Conservation (phyloP, 2,329 filamentous ascomycete genomes). For the Trichoderma breve region DNA sequence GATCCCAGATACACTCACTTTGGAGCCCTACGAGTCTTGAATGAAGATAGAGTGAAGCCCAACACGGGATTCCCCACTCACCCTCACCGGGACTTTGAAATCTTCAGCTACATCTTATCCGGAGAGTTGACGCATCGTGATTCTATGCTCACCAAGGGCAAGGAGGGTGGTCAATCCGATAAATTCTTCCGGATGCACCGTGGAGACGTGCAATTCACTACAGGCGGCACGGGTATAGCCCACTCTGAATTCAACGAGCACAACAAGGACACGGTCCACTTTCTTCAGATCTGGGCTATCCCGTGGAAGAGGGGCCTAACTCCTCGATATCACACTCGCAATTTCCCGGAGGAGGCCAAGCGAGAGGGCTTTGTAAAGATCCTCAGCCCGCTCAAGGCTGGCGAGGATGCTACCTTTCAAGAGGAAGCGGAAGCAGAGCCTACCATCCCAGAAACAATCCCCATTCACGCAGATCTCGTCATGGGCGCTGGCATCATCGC, state of each 20-base stretch:
- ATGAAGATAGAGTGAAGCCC: conserved; percentile 78
- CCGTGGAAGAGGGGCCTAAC: conserved; percentile 71
- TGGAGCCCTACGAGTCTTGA: conserved; percentile 78
- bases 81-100: conserved; percentile 82
- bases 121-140: conserved; percentile 87
- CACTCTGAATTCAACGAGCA: conserved; percentile 84
- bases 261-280: conserved; percentile 68
- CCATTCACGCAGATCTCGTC: conserved; percentile 78
- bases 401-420: conserved; percentile 57
- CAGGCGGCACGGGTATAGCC: conserved; percentile 75
- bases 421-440: conserved; percentile 66
- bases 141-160: conserved; percentile 72
- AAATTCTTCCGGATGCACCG: conserved; percentile 69
- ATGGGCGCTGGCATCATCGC: conserved; percentile 77
- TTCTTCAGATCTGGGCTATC: conserved; percentile 84
- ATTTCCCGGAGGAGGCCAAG: conserved; percentile 73
- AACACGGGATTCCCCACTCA: conserved; percentile 80
- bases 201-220: conserved; percentile 87
- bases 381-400: conserved; percentile 70
- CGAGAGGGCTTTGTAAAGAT: conserved; percentile 68
- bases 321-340: conserved; percentile 73
- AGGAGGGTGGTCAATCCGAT: conserved; percentile 58
- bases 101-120: conserved; percentile 83
- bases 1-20: conserved; percentile 66
- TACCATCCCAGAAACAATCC: conserved; percentile 64